Conservation (phyloP, 2,329 filamentous ascomycete genomes). For the Penicillium hordei region DNA sequence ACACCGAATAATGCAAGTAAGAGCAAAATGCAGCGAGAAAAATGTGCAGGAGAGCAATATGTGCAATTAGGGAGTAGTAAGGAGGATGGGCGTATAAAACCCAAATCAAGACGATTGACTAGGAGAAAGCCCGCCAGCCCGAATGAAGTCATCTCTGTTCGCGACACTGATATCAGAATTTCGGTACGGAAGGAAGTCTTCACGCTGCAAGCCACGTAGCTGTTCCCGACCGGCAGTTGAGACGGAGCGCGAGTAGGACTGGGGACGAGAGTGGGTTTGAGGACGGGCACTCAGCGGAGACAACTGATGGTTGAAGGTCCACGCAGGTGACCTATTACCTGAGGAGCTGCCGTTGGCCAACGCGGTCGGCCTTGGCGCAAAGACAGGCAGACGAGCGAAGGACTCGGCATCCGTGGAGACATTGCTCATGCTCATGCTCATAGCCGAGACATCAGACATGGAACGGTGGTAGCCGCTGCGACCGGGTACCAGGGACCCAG, state of each 20-base stretch:
- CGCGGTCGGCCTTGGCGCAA: constrained; percentile 30
- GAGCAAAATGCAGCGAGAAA: not conserved
- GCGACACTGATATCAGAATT: constrained; percentile 41
- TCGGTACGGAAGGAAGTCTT: constrained; percentile 37
- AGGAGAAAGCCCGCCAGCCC: constrained; percentile 24
- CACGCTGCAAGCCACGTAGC: constrained; percentile 34
- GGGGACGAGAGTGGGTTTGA: constrained; percentile 12
- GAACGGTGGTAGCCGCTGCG: constrained; percentile 16
- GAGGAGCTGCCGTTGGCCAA: constrained; percentile 12
- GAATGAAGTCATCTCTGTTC: constrained; percentile 37
- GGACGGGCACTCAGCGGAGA: constrained; percentile 6
- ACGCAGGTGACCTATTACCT: constrained; percentile 15
- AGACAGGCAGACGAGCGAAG: constrained; percentile 34
- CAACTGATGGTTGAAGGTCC: constrained; percentile 18
- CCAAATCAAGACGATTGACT: not conserved
- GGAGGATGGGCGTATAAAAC: not conserved
- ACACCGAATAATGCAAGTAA: constrained; percentile 11
- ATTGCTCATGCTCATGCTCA: constrained; percentile 33
- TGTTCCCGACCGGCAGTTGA: constrained; percentile 34
- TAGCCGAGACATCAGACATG: constrained; percentile 29
- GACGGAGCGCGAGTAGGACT: constrained; percentile 23
- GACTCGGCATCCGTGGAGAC: constrained; percentile 34
- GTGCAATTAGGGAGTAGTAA: not conserved
- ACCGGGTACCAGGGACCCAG: constrained; percentile 22
- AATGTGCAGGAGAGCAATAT: constrained; percentile 7